Evolutionary conservation across 495 filamentous ascomycete genomes (phyloP).

Genomic region (Penicillium atrosanguineum): DNA sequence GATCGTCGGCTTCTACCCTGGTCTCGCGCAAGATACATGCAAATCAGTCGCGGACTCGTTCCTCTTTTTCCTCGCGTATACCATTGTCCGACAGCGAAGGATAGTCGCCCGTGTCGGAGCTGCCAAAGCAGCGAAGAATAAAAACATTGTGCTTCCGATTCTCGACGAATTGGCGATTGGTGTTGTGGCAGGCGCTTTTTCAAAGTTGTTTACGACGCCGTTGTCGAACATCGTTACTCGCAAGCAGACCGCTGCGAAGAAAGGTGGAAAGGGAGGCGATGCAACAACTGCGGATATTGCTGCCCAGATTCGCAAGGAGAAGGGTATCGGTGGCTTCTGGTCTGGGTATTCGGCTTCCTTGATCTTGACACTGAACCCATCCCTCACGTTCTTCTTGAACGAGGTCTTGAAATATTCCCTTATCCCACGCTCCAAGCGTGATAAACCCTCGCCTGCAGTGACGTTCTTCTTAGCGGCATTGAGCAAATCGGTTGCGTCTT

Average conservation of each 20-base stretch:
- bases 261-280: conserved; percentile 4
- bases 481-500: conserved; percentile 76
- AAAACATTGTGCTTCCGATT: conserved; percentile 53
- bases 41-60: conserved; percentile 76
- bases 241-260: conserved; percentile 64
- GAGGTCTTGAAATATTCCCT: conserved; percentile 61
- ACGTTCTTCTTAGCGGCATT: conserved; percentile 77
- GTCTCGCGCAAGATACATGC: conserved; percentile 65
- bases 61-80: conserved; percentile 84
- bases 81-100: conserved; percentile 61
- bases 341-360: conserved; percentile 82
- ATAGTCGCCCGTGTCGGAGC: conserved; percentile 41
- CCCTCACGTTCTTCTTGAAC: conserved; percentile 82
- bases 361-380: conserved; percentile 81
- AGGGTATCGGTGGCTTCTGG: conserved; percentile 80
- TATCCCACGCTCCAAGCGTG: conserved; percentile 47
- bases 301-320: conserved; percentile 61
- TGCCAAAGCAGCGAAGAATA: conserved; percentile 35
- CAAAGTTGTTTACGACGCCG: conserved; percentile 77
- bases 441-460: conserved; percentile 49
- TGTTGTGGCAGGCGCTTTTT: conserved; percentile 71
- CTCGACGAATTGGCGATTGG: conserved; percentile 77
- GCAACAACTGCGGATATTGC: conserved; percentile 55
- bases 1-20: conserved; percentile 69
- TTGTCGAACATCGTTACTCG: conserved; percentile 80